Conservation (phyloP, 2,329 filamentous ascomycete species). For the Beauveria australis region DNA sequence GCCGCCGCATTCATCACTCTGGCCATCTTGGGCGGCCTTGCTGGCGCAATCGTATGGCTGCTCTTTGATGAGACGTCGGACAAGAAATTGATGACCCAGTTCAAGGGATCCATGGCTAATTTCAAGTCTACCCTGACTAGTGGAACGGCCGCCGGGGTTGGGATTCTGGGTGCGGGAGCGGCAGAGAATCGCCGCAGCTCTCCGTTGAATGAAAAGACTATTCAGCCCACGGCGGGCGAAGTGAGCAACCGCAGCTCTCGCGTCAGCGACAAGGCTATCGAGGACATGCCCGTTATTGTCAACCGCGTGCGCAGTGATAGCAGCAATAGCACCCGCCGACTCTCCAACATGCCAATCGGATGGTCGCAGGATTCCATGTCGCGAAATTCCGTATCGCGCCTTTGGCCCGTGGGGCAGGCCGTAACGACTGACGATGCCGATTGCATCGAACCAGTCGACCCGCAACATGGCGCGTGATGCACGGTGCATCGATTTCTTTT, state of each 20-base stretch:
- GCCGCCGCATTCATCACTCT: conserved; percentile 60
- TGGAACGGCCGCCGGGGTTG: neutral
- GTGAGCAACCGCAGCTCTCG: conserved; percentile 17
- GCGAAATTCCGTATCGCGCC: conserved; percentile 19
- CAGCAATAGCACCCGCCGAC: conserved; percentile 16
- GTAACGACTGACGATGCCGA: neutral
- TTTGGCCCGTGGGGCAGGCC: neutral
- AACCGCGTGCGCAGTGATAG: conserved; percentile 16
- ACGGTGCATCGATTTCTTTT: neutral
- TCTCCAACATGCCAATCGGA: conserved; percentile 29
- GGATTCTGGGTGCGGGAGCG: conserved; percentile 15
- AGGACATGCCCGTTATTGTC: conserved; percentile 13
- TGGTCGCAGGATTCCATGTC: conserved; percentile 26
- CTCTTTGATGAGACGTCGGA: conserved; percentile 38
- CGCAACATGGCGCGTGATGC: neutral
- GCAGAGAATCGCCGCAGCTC: conserved; percentile 16
- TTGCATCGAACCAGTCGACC: neutral
- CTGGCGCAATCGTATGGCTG: conserved; percentile 44
- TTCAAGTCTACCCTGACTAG: conserved; percentile 13
- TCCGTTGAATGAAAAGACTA: conserved; percentile 17
- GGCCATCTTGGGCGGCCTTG: conserved; percentile 43
- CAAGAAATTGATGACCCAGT: conserved; percentile 23
- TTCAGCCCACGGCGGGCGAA: conserved; percentile 7
- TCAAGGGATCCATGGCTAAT: conserved; percentile 16
- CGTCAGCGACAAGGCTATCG: conserved; percentile 13